These are phyloP conservation scores for Phylloboletellus chloephorus DNA, from an alignment of 1,284 basidiomycete genomes.

Conservation along the genomic window DNA sequence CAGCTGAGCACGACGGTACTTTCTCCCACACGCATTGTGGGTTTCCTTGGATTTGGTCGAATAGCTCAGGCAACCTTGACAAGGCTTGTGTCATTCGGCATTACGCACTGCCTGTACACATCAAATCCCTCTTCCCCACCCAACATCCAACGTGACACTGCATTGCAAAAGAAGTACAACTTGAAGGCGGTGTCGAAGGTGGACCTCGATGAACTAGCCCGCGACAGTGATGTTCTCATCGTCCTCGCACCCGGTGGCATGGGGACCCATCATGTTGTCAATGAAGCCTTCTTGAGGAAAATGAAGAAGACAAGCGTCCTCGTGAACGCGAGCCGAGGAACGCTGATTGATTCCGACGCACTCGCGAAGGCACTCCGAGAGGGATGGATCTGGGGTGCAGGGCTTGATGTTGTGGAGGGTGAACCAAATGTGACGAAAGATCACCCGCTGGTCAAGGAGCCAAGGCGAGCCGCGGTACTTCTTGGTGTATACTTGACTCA, in stretches of 20 bases:
- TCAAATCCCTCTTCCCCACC: slow-evolving; percentile 46
- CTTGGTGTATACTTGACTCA: slow-evolving; percentile 3
- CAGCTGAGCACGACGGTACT: slow-evolving; percentile 58
- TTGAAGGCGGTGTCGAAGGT: slow-evolving; percentile 57
- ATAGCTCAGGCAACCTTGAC: slow-evolving; percentile 79
- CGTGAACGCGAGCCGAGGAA: slow-evolving; percentile 77
- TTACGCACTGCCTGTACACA: slow-evolving; percentile 65
- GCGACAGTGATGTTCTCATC: slow-evolving; percentile 75
- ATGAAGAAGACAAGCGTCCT: slow-evolving; percentile 85
- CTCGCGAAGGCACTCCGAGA: slow-evolving; percentile 74
- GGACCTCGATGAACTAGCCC: slow-evolving; percentile 62
- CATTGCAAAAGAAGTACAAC: slow-evolving; percentile 42
- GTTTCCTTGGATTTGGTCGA: slow-evolving; percentile 92
- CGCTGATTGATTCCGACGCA: slow-evolving; percentile 85
- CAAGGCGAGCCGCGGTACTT: slow-evolving; percentile 46
- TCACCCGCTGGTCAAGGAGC: slow-evolving; percentile 77
- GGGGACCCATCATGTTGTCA: slow-evolving; percentile 69
- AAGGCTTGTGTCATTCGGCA: slow-evolving; percentile 74
- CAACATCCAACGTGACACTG: slow-evolving; percentile 47
- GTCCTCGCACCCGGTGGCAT: slow-evolving; percentile 78
- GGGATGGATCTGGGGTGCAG: slow-evolving; percentile 85
- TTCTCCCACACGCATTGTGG: slow-evolving; percentile 61
- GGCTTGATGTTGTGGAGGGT: slow-evolving; percentile 89
- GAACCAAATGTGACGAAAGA: slow-evolving; percentile 75
- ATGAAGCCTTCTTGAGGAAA: slow-evolving; percentile 62